Base-by-base conservation (phyloP, 1,284 basidiomycete genomes). In the Sanghuangporus weigelae region DNA sequence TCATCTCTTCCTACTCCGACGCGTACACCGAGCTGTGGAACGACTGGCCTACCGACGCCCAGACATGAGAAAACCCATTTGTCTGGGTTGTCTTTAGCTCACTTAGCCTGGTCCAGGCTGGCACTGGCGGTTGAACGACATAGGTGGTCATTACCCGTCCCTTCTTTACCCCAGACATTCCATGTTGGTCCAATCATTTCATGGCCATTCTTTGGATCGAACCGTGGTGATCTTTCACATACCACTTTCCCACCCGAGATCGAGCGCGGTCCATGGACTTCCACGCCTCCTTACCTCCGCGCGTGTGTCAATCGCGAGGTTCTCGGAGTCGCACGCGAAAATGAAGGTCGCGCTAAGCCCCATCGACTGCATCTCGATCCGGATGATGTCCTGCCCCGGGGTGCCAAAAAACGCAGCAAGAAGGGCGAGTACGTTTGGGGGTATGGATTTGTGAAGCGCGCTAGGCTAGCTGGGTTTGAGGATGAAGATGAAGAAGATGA, bases 191-290 rank as follows among this genome's bases (percentile, higher is more conserved):
- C 87, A 7, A 92, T 93, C 69, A 83, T 93, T 62, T 91, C 90
- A 2, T 93, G 91, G 90, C 87, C 90, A 1, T 93, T 93, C 79
- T 93, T 93, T 72, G 90, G 90, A 50, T 87, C 87, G 7, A 84
- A 87, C 68, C 81, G 91, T 40, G 90, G 90, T 36, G 85, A 89
- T 63, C 79, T 91, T 21, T 69, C 75, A 0, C 86, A 89, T 40
- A 60, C 62, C 0, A 54, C 61, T 36, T 64, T 67, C 68, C 84
- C 88, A 1, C 75, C 78, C 23, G 88, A 90, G 68, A 79, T 93
- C 49, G 79, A 90, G 68, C 85, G 90, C 21, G 91, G 90, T 0
- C 90, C 90, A 0, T 93, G 89, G 87, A 64, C 78, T 3, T 79
- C 79, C 2, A 81, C 84, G 3, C 72, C 75, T 23, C 76, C 76